Conservation (phyloP, 108 stramenopile genomes). For the Pelagomonas calceolata region DNA sequence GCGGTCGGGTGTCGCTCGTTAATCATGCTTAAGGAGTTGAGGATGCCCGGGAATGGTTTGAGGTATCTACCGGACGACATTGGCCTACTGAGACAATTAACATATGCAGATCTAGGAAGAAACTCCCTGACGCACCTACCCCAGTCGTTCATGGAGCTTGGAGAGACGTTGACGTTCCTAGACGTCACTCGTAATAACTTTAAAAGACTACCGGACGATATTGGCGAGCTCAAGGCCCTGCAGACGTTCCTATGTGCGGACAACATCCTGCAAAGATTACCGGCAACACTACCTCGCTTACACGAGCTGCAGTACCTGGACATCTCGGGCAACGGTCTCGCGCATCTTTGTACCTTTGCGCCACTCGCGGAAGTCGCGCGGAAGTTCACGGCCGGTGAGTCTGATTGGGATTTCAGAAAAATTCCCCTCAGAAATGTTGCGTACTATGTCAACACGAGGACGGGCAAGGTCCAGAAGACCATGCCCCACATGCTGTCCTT, state of each 20-base stretch:
- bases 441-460: neutral
- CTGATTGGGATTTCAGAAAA: neutral
- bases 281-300: conserved; percentile 1
- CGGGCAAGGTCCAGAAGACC: neutral
- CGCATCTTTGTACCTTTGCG: conserved; percentile 6
- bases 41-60: conserved; percentile 1
- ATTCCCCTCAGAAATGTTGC: neutral
- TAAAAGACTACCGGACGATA: neutral
- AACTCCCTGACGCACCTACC: neutral
- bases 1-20: neutral
- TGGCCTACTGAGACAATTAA: neutral
- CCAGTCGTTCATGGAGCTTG: neutral
- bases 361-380: neutral
- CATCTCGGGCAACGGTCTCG: conserved; percentile 2
- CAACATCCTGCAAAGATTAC: conserved; percentile 8
- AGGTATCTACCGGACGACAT: conserved; percentile 2
- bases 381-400: neutral
- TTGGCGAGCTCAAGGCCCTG: neutral
- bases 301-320: conserved; percentile 1
- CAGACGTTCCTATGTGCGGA: conserved; percentile 1
- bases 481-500: neutral
- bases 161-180: neutral
- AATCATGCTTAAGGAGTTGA: neutral
- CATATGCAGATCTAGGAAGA: neutral
- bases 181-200: conserved; percentile 7